Conservation (phyloP, 345 rosid species). For the Orychophragmus violaceus region DNA sequence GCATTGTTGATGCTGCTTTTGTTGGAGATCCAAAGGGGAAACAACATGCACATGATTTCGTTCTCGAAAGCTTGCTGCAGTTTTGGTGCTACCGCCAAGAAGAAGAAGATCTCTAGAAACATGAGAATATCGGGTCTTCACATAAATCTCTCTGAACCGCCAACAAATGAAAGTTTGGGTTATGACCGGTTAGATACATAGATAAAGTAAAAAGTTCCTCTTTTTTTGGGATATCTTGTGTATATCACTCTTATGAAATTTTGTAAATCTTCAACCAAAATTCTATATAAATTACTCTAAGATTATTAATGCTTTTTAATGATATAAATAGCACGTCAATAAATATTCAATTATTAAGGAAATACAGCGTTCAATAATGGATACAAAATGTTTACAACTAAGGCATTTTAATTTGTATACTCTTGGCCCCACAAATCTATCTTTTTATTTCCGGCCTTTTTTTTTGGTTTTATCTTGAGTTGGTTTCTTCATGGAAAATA, state of each 20-base stretch:
- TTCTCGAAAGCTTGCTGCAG: slow-evolving; percentile 22
- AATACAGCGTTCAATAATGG: slow-evolving; percentile 22
- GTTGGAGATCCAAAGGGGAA: neutral
- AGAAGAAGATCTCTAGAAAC: slow-evolving; percentile 2
- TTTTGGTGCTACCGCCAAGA: slow-evolving; percentile 19
- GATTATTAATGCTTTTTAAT: neutral
- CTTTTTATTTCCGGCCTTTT: slow-evolving; percentile 7
- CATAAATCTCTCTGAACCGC: neutral
- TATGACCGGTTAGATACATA: no score
- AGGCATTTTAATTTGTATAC: slow-evolving; percentile 27
- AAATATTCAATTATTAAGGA: slow-evolving; percentile 22
- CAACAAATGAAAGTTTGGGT: neutral
- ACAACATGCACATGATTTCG: slow-evolving; percentile 44
- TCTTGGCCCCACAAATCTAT: slow-evolving; percentile 9
- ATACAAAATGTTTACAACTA: slow-evolving; percentile 21
- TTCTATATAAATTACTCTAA: neutral
- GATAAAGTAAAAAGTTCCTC: neutral
- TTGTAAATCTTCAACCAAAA: slow-evolving; percentile 4
- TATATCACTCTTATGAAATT: neutral
- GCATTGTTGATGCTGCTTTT: slow-evolving; percentile 11
- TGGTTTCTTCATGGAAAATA: slow-evolving; percentile 33
- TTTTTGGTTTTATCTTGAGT: neutral
- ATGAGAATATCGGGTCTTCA: neutral
- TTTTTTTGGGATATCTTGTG: neutral
- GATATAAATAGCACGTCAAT: neutral